Percentiles rank a stretch among this genome's conserved stretches.
Evolutionary conservation across 495 filamentous ascomycete genomes (phyloP).

Genomic region (Geopyxis carbonaria): DNA sequence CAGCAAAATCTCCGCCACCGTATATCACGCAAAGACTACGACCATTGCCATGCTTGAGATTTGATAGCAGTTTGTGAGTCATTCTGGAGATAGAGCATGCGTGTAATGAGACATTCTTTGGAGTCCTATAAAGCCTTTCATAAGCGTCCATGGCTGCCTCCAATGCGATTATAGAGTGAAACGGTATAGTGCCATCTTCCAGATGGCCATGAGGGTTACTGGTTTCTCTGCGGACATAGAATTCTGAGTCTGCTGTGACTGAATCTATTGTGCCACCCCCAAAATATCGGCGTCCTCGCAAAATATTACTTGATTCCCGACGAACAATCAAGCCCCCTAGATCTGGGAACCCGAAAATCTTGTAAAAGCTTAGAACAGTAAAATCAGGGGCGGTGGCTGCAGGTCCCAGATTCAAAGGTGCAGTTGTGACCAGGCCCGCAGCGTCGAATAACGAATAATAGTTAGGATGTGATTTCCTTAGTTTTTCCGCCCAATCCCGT

Average conservation of each 20-base stretch:
- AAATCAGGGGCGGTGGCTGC: conserved; percentile 57
- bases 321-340: conserved; percentile 74
- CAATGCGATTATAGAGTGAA: conserved; percentile 75
- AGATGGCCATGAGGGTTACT: conserved; percentile 59
- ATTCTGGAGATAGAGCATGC: conserved; percentile 44
- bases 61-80: conserved; percentile 41
- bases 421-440: conserved; percentile 64
- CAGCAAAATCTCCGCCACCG: conserved; percentile 20
- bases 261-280: conserved; percentile 93
- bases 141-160: conserved; percentile 57
- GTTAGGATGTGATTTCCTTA: conserved; percentile 29
- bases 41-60: conserved; percentile 51
- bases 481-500: conserved; percentile 43
- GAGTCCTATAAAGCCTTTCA: conserved; percentile 47
- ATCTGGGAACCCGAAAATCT: conserved; percentile 93
- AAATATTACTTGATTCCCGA: conserved; percentile 40
- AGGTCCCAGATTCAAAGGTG: conserved; percentile 53
- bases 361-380: conserved; percentile 80
- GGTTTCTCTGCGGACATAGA: conserved; percentile 41
- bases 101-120: conserved; percentile 57
- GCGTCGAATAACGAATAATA: conserved; percentile 75
- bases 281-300: conserved; percentile 59
- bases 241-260: conserved; percentile 25
- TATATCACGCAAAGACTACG: conserved; percentile 27
- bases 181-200: conserved; percentile 79